Evolutionary conservation across 2,329 filamentous ascomycete genomes (phyloP).

Genomic region (Orbilia oligospora): DNA sequence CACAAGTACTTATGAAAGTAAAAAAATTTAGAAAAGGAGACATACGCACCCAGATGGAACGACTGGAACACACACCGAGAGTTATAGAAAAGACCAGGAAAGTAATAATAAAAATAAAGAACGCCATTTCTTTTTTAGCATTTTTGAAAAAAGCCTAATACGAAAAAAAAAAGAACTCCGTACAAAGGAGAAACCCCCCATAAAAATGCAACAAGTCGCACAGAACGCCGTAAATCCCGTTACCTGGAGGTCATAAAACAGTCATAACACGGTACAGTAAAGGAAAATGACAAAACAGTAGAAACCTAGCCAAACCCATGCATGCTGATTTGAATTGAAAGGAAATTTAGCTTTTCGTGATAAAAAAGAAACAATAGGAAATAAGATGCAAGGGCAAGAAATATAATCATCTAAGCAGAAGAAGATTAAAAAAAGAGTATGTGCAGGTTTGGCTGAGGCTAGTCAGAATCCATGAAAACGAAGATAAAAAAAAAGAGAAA

Average conservation of each 20-base stretch:
- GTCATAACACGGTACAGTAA: conserved; percentile 50
- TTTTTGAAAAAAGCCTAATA: conserved; percentile 3
- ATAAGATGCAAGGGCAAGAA: conserved; percentile 10
- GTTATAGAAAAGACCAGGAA: too few species aligned
- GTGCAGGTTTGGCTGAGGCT: conserved; percentile 56
- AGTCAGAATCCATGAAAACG: not conserved
- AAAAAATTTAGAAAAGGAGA: conserved; percentile 1
- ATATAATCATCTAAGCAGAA: conserved; percentile 15
- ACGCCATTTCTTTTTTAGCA: conserved; percentile 41
- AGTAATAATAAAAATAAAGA: not conserved
- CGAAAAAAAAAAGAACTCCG: conserved; percentile 31
- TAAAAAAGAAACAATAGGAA: conserved; percentile 11
- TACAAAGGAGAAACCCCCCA: conserved; percentile 37
- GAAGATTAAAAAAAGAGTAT: conserved; percentile 45
- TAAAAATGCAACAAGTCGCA: conserved; percentile 11
- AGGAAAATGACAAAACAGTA: conserved; percentile 11
- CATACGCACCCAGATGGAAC: not conserved
- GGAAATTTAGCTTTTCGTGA: conserved; percentile 27
- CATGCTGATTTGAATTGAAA: conserved; percentile 29
- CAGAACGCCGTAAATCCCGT: conserved; percentile 34
- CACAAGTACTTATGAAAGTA: too few species aligned
- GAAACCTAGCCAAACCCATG: conserved; percentile 58
- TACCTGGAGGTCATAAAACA: conserved; percentile 44
- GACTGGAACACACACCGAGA: not conserved
- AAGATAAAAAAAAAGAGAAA: conserved; percentile 14